Evolutionary conservation across 805 yeast species (phyloP).

Genomic region (Starmerella khaoyaiensis): DNA sequence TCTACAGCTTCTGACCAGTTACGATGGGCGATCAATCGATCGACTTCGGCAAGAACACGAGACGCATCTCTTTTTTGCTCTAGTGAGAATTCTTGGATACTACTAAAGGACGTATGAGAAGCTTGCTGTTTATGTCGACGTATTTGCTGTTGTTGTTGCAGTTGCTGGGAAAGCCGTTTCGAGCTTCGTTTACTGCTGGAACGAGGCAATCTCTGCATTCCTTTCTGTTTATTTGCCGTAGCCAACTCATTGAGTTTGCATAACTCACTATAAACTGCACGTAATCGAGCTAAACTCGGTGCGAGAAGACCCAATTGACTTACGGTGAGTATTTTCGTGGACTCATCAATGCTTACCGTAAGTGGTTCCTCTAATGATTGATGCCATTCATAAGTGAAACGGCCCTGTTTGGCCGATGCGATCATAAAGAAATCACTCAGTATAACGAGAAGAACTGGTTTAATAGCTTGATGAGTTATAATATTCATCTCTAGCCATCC

Average conservation of each 20-base stretch:
- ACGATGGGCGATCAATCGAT: constrained; percentile 50
- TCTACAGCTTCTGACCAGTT: constrained; percentile 37
- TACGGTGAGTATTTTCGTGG: constrained; percentile 32
- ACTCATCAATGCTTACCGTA: constrained; percentile 22
- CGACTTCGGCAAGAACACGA: constrained; percentile 54
- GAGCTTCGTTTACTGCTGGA: neutral
- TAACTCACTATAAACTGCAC: constrained; percentile 11
- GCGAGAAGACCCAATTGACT: constrained; percentile 27
- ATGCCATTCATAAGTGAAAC: constrained; percentile 59
- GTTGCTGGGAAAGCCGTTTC: constrained; percentile 2
- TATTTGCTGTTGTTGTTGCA: neutral
- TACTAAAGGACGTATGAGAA: constrained; percentile 28
- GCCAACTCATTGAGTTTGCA: constrained; percentile 15
- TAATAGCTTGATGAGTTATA: constrained; percentile 69
- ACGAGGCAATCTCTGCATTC: neutral
- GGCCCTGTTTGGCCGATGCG: constrained; percentile 46
- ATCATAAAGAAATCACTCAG: constrained; percentile 65
- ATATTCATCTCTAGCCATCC: constrained; percentile 80
- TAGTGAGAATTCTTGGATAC: constrained; percentile 39
- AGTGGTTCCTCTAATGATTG: constrained; percentile 57
- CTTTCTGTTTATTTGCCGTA: neutral
- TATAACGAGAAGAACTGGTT: constrained; percentile 61
- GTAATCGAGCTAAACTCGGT: constrained; percentile 12
- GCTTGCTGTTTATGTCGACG: constrained; percentile 4
- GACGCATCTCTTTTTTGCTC: constrained; percentile 42